These are phyloP conservation scores for Neophaeococcomyces aloes DNA, from an alignment of 2,329 filamentous ascomycete genomes.

Conservation along the genomic window DNA sequence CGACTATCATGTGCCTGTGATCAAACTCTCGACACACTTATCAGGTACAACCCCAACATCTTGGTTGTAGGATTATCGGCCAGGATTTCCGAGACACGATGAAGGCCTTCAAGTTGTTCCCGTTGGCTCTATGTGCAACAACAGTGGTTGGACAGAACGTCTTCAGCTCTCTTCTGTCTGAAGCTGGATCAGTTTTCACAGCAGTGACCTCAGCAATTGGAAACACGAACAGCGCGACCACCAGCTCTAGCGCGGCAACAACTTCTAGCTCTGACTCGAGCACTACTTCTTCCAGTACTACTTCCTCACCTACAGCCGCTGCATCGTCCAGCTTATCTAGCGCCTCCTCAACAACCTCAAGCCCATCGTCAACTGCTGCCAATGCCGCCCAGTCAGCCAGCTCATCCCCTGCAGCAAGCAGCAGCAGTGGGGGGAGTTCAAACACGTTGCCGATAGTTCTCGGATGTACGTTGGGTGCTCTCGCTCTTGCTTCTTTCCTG, in stretches of 20 bases:
- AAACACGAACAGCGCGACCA: slow-evolving; percentile 10
- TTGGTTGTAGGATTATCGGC: no score
- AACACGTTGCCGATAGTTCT: slow-evolving; percentile 18
- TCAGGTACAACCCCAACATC: no score
- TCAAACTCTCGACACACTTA: no score
- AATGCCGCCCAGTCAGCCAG: neutral
- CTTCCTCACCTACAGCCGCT: slow-evolving; percentile 6
- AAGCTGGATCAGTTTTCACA: slow-evolving; percentile 18
- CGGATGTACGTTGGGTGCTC: slow-evolving; percentile 17
- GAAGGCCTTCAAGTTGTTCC: neutral
- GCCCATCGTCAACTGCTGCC: neutral
- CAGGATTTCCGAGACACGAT: no score
- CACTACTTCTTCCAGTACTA: slow-evolving; percentile 7
- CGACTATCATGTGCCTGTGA: no score
- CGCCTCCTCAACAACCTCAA: slow-evolving; percentile 2
- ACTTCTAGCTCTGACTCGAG: slow-evolving; percentile 1
- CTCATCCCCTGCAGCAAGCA: neutral
- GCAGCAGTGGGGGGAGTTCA: neutral
- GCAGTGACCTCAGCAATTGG: slow-evolving; percentile 16
- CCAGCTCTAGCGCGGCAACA: slow-evolving; percentile 5
- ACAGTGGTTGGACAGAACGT: slow-evolving; percentile 7
- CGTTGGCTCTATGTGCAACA: neutral
- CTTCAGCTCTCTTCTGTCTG: slow-evolving; percentile 14
- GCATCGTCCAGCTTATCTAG: slow-evolving; percentile 6
- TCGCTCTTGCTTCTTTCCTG: slow-evolving; percentile 17